Conservation (phyloP, 768 basidiomycete species). For the Chalciporus chontae region DNA sequence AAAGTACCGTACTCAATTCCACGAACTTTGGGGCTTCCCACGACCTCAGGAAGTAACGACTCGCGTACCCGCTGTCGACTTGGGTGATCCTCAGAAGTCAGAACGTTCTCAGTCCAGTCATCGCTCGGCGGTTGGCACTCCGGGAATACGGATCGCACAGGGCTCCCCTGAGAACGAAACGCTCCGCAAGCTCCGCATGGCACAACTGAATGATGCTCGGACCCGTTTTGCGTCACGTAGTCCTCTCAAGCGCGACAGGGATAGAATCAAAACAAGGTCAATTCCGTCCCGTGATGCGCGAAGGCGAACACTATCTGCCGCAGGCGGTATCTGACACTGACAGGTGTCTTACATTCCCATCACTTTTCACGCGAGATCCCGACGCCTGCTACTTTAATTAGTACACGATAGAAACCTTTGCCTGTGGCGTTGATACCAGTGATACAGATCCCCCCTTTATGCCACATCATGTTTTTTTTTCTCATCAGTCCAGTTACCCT, state of each 20-base stretch:
- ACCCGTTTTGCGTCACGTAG: constrained; percentile 15
- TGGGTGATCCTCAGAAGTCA: constrained; percentile 6
- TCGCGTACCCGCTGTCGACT: constrained; percentile 4
- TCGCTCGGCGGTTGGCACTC: neutral
- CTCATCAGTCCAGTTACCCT: constrained; percentile 16
- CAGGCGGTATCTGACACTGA: constrained; percentile 30
- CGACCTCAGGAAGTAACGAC: constrained; percentile 12
- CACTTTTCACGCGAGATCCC: constrained; percentile 9
- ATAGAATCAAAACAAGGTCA: constrained; percentile 23
- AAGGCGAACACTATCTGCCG: constrained; percentile 31
- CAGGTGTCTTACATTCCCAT: neutral
- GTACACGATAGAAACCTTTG: neutral
- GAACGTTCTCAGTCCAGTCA: constrained; percentile 4
- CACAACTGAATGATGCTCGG: constrained; percentile 9
- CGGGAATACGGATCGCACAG: neutral
- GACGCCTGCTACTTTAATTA: constrained; percentile 11
- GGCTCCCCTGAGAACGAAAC: constrained; percentile 1
- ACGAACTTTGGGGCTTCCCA: constrained; percentile 28
- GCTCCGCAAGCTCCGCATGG: constrained; percentile 2
- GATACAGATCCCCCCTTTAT: neutral
- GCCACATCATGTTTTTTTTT: constrained; percentile 10
- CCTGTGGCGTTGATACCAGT: constrained; percentile 5
- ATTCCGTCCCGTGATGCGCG: constrained; percentile 24
- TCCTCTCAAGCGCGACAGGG: constrained; percentile 18
- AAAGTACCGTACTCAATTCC: constrained; percentile 11